Evolutionary conservation across 2,329 filamentous ascomycete species (phyloP), one percentile per base, ranked within the genome.

Genomic region (Cercospora sp.): DNA sequence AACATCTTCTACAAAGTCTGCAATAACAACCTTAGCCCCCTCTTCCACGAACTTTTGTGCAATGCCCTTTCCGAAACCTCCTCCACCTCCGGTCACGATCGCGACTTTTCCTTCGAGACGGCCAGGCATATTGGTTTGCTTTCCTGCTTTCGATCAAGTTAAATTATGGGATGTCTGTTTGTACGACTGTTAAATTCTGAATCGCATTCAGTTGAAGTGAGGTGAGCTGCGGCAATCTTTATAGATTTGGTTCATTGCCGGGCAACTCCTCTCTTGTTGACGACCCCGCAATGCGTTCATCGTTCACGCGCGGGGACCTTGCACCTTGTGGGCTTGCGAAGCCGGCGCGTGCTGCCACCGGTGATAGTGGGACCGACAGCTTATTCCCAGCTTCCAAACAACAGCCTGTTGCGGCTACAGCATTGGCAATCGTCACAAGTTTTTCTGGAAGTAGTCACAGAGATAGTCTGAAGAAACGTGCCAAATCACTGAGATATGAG

Each of bases 31-130:
- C 69, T 84, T 84, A 60, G 84, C 84, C 45, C 88, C 88, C 78
- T 90, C 88, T 26, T 82, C 75, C 5, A 84, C 81, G 76, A 89
- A 90, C 64, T 86, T 85, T 64, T 83, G 80, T 0, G 85, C 85
- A 63, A 90, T 90, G 36, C 84, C 87, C 65, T 84, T 86, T 64
- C 88, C 88, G 71, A 91, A 91, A 2, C 89, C 89, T 10, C 85
- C 87, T 2, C 86, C 88, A 7, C 82, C 88, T 59, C 88, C 85
- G 6, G 86, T 88, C 23, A 88, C 83, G 63, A 88, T 84, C 64
- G 85, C 69, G 16, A 73, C 68, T 48, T 73, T 73, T 62, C 68
- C 70, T 67, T 71, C 65, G 10, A 73, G 69, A 62, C 69, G 66
- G 31, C 70, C 72, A 2, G 67, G 64, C 72, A 73, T 61, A 10